Percentiles rank a stretch among this genome's conserved stretches.
These are phyloP conservation scores for Debaryomyces subglobosus DNA, from an alignment of 1,139 yeast species.

Conservation along the genomic window DNA sequence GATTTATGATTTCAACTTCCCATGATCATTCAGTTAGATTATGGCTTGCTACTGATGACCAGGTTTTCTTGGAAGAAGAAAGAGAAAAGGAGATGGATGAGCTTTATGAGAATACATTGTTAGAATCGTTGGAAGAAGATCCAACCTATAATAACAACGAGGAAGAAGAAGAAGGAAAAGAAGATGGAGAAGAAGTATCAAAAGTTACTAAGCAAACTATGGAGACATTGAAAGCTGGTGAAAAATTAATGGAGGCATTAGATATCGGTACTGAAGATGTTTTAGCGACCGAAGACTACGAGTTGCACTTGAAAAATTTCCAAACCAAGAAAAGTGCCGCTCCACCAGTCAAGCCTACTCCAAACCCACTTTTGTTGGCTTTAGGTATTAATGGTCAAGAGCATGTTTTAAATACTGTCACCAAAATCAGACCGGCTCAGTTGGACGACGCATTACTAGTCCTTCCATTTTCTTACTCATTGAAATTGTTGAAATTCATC, in stretches of 20 bases:
- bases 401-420: conserved; percentile 72
- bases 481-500: conserved; percentile 69
- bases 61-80: conserved; percentile 94
- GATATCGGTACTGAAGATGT: conserved; percentile 80
- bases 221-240: conserved; percentile 95
- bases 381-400: conserved; percentile 72
- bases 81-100: conserved; percentile 95
- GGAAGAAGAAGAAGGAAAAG: conserved; percentile 46
- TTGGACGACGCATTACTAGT: conserved; percentile 90
- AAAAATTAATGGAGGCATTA: conserved; percentile 86
- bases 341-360: conserved; percentile 60
- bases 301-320: conserved; percentile 34
- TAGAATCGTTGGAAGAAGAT: conserved; percentile 71
- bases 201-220: conserved; percentile 81
- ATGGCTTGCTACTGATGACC: conserved; percentile 93
- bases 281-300: conserved; percentile 56
- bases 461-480: conserved; percentile 83
- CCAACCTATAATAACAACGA: conserved; percentile 23
- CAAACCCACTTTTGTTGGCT: conserved; percentile 72
- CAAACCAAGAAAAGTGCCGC: conserved; percentile 41
- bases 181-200: conserved; percentile 58
- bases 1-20: conserved; percentile 78
- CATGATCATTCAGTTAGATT: conserved; percentile 92
- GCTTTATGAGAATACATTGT: conserved; percentile 74
- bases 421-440: conserved; percentile 77